phyloP scores from a whole-genome alignment of 1,284 basidiomycete species.

The Flammula alnicola region DNA sequence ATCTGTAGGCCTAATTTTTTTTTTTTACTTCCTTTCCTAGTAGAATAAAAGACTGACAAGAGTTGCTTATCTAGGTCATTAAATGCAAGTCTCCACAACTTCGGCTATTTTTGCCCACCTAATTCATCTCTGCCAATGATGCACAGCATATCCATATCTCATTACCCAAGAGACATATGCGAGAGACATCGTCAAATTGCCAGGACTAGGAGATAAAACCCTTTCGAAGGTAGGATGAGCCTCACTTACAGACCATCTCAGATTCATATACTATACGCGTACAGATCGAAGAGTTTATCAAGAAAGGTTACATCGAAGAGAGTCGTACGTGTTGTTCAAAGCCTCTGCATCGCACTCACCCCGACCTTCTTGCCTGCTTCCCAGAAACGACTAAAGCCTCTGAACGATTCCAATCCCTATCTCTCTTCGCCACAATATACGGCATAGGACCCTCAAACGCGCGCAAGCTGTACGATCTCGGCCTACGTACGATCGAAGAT shows the following conservation, averaged over 20 bases:
- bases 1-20: too few species aligned
- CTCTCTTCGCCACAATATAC: conserved; percentile 65
- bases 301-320: conserved; percentile 60
- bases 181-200: conserved; percentile 56
- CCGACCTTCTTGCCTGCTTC: background rate
- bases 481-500: conserved; percentile 64
- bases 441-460: conserved; percentile 76
- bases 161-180: conserved; percentile 48
- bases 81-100: conserved; percentile 52
- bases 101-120: background rate
- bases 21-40: background rate
- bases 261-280: background rate
- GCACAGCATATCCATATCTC: conserved; percentile 66
- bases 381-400: conserved; percentile 54
- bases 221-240: conserved; percentile 51
- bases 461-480: conserved; percentile 60
- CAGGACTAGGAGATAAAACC: conserved; percentile 67
- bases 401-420: conserved; percentile 58
- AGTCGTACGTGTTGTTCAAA: conserved; percentile 47
- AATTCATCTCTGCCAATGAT: conserved; percentile 5
- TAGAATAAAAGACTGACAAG: conserved; percentile 1
- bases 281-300: conserved; percentile 67
- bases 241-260: background rate
- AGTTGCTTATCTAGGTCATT: conserved; percentile 53
- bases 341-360: conserved; percentile 9